Conservation (phyloP, 805 yeast genomes). For the Zygosaccharomyces kombuchaensis region DNA sequence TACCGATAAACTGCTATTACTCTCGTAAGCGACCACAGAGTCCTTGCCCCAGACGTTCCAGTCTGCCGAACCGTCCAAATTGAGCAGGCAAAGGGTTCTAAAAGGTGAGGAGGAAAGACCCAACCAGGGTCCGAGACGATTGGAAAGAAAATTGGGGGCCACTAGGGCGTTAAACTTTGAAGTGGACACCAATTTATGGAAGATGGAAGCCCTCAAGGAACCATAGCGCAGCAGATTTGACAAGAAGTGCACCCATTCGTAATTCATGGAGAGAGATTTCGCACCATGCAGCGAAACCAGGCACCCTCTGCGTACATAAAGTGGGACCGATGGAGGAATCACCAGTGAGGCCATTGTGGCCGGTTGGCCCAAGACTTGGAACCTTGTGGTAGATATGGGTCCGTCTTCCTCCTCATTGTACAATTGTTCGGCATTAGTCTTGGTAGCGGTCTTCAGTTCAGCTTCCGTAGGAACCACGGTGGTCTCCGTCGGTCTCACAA, state of each 20-base stretch:
- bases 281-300: constrained; percentile 25
- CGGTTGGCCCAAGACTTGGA: constrained; percentile 24
- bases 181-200: constrained; percentile 18
- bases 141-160: constrained; percentile 25
- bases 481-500: constrained; percentile 20
- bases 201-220: constrained; percentile 21
- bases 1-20: constrained; percentile 26
- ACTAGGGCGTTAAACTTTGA: constrained; percentile 21
- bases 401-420: constrained; percentile 12
- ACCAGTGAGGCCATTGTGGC: constrained; percentile 25
- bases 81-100: constrained; percentile 19
- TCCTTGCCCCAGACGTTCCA: constrained; percentile 32
- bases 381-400: constrained; percentile 12
- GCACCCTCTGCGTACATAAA: constrained; percentile 29
- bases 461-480: constrained; percentile 21
- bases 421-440: constrained; percentile 17
- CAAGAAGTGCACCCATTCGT: constrained; percentile 23
- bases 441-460: constrained; percentile 14
- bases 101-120: constrained; percentile 20
- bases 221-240: constrained; percentile 20
- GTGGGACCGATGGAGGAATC: constrained; percentile 19
- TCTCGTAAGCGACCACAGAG: constrained; percentile 31
- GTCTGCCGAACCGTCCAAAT: constrained; percentile 26
- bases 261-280: constrained; percentile 16
- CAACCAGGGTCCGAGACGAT: constrained; percentile 14